phyloP scores from a whole-genome alignment of 1,284 basidiomycete species.

The Malassezia globosa region DNA sequence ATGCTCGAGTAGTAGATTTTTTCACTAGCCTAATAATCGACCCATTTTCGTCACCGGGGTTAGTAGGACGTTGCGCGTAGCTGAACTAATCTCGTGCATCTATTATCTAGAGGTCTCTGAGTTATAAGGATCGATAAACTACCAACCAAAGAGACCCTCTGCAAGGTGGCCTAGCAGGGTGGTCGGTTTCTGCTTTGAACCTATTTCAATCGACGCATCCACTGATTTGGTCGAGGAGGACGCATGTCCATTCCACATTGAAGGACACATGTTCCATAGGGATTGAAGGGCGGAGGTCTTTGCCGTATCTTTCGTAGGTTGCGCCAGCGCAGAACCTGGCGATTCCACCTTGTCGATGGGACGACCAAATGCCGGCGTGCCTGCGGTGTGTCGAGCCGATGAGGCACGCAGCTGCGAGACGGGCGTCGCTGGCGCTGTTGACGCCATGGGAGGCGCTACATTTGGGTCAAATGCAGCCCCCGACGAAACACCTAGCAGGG shows the following conservation, averaged over 20 bases:
- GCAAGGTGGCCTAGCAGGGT: conserved; percentile 24
- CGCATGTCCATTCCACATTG: conserved; percentile 23
- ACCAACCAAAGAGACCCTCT: conserved; percentile 40
- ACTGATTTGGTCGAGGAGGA: not conserved
- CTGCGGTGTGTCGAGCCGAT: not conserved
- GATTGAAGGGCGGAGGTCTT: conserved; percentile 7
- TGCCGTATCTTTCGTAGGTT: not conserved
- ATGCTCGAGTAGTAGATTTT: no score
- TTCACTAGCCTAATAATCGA: no score
- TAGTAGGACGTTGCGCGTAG: no score
- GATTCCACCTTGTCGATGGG: conserved; percentile 12
- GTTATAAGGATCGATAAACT: not conserved
- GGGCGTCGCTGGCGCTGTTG: conserved; percentile 2
- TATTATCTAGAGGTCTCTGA: not conserved
- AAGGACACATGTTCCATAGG: conserved; percentile 3
- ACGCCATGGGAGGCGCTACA: not conserved
- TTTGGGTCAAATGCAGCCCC: no score
- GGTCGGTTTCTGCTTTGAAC: not conserved
- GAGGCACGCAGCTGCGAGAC: not conserved
- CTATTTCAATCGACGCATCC: not conserved
- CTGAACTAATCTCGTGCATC: no score
- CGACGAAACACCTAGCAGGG: conserved; percentile 17
- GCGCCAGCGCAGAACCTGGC: conserved; percentile 6
- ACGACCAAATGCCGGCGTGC: conserved; percentile 14
- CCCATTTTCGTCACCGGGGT: no score